A percentile compares a stretch with the other conserved stretches of the same genome.
These are phyloP conservation scores for Trichoderma harzianum DNA, from an alignment of 2,329 filamentous ascomycete species.

Conservation along the genomic window DNA sequence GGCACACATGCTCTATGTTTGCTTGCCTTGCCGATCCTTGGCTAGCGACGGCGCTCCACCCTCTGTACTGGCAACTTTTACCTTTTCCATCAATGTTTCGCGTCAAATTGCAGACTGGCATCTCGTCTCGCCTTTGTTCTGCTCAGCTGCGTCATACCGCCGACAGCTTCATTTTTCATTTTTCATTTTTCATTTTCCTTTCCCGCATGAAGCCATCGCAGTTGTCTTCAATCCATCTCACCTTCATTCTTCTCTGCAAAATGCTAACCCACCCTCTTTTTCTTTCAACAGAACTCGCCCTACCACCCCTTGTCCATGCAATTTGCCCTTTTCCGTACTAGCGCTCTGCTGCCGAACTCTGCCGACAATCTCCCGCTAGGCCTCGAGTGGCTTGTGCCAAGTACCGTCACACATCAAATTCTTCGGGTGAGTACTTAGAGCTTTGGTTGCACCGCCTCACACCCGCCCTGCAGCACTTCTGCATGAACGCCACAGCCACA, in stretches of 20 bases:
- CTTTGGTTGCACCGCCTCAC: slow-evolving; percentile 19
- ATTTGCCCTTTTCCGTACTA: slow-evolving; percentile 15
- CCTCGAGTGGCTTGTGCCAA: slow-evolving; percentile 15
- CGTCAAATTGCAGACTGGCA: not conserved
- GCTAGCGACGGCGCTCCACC: slow-evolving; percentile 11
- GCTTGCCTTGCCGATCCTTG: slow-evolving; percentile 14
- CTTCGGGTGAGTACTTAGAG: slow-evolving; percentile 27
- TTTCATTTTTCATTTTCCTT: not conserved
- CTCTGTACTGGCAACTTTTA: not conserved
- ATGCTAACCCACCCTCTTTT: slow-evolving; percentile 13
- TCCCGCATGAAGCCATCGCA: not conserved
- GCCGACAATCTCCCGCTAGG: slow-evolving; percentile 17
- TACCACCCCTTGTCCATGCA: slow-evolving; percentile 13
- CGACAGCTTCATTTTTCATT: not conserved
- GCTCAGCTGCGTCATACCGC: not conserved
- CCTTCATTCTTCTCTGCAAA: not conserved
- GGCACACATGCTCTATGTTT: slow-evolving; percentile 11
- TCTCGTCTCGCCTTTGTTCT: not conserved
- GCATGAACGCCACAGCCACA: slow-evolving; percentile 24
- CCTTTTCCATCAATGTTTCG: not conserved
- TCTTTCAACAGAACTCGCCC: slow-evolving; percentile 1
- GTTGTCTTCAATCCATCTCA: not conserved
- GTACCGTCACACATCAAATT: slow-evolving; percentile 24
- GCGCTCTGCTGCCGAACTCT: not conserved
- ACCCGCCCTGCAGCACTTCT: slow-evolving; percentile 17